phyloP scores from a whole-genome alignment of 805 yeast species.

The Ogataea kodamae region DNA sequence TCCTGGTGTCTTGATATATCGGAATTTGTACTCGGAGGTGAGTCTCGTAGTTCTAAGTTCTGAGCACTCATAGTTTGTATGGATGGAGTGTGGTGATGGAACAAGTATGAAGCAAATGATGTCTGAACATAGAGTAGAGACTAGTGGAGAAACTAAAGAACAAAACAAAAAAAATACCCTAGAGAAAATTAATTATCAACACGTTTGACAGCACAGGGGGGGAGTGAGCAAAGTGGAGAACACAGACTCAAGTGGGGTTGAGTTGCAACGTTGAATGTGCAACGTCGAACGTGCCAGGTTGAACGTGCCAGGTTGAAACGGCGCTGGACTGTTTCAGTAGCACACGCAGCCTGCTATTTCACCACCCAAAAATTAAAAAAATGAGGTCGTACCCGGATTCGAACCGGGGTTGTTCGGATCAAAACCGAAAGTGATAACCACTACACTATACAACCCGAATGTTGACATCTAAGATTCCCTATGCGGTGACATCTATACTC shows the following conservation, averaged over 20 bases:
- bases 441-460: conserved; percentile 57
- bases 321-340: too few relatives aligned
- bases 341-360: too few relatives aligned
- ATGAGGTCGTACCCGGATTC: conserved; percentile 74
- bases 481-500: too few relatives aligned
- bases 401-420: conserved; percentile 83
- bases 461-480: background rate
- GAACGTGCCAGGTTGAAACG: too few relatives aligned
- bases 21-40: conserved; percentile 2
- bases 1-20: conserved; percentile 7
- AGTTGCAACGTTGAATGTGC: too few relatives aligned
- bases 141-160: background rate
- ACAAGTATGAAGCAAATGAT: conserved; percentile 2
- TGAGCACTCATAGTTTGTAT: conserved; percentile 5
- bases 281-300: too few relatives aligned
- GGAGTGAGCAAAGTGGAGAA: too few relatives aligned
- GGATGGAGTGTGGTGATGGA: too few relatives aligned
- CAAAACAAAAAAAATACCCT: conserved; percentile 7
- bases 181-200: conserved; percentile 2
- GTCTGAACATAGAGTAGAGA: conserved; percentile 6
- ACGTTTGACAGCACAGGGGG: conserved; percentile 7
- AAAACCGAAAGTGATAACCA: conserved; percentile 79
- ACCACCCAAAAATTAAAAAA: conserved; percentile 22
- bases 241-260: too few relatives aligned
- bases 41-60: conserved; percentile 2